These are phyloP conservation scores for Cryptococcus hybrid DNA, from an alignment of 1,284 basidiomycete species.

Conservation along the genomic window DNA sequence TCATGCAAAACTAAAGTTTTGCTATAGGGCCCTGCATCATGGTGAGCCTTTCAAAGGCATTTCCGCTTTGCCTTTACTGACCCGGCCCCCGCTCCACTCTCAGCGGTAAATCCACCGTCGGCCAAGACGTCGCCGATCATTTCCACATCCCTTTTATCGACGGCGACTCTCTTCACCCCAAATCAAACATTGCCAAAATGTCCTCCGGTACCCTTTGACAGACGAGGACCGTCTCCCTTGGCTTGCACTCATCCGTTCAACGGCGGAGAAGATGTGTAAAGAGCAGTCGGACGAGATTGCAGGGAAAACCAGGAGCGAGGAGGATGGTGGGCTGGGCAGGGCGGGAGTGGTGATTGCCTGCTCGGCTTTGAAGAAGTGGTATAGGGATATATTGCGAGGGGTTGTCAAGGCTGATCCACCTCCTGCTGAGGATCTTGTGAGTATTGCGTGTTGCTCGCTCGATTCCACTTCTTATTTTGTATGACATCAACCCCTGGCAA, in stretches of 20 bases:
- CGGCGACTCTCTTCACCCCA: constrained; percentile 84
- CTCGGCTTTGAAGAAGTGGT: constrained; percentile 77
- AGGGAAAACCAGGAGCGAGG: constrained; percentile 16
- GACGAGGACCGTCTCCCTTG: constrained; percentile 85
- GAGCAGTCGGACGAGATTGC: constrained; percentile 48
- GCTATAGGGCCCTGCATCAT: constrained; percentile 38
- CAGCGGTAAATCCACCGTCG: constrained; percentile 86
- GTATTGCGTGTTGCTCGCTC: constrained; percentile 5
- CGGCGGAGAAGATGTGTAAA: constrained; percentile 58
- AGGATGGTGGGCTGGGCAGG: constrained; percentile 36
- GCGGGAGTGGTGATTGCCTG: constrained; percentile 75
- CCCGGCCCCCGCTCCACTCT: background rate
- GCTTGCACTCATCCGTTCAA: constrained; percentile 69
- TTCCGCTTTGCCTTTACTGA: background rate
- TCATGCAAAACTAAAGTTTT: background rate
- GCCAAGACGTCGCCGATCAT: constrained; percentile 60
- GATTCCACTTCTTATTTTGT: background rate
- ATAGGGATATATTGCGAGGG: constrained; percentile 78
- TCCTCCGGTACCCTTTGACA: constrained; percentile 67
- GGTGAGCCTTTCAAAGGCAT: constrained; percentile 21
- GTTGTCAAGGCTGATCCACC: constrained; percentile 42
- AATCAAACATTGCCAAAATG: constrained; percentile 86
- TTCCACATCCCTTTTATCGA: constrained; percentile 77
- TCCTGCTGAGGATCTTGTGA: constrained; percentile 37
- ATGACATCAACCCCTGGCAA: background rate